Percentiles rank a stretch among this genome's conserved stretches.
Conservation (phyloP, 495 filamentous ascomycete species). For the Lophiotrema nucula region DNA sequence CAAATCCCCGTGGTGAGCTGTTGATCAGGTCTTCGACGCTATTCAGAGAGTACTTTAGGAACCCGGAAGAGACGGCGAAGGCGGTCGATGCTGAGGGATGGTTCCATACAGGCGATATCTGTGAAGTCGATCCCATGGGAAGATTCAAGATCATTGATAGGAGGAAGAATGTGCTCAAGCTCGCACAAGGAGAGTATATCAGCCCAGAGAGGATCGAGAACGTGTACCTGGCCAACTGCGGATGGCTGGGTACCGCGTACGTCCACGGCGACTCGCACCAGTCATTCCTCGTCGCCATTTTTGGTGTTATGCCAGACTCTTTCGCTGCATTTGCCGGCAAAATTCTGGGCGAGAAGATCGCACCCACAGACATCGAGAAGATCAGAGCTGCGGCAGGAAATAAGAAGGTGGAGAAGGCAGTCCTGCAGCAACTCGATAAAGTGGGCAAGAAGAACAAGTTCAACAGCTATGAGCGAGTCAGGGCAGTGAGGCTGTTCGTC, state of each 20-base stretch:
- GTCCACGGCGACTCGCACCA: slow-evolving; percentile 90
- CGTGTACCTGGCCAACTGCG: slow-evolving; percentile 77
- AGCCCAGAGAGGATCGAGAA: slow-evolving; percentile 97
- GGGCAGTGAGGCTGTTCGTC: slow-evolving; percentile 68
- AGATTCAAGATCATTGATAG: slow-evolving; percentile 93
- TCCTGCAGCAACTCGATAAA: slow-evolving; percentile 75
- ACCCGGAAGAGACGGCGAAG: slow-evolving; percentile 80
- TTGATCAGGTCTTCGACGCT: slow-evolving; percentile 74
- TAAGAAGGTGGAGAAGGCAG: slow-evolving; percentile 65
- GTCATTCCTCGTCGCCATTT: slow-evolving; percentile 79
- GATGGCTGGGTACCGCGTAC: slow-evolving; percentile 73
- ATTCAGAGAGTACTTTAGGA: slow-evolving; percentile 85
- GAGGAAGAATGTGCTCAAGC: slow-evolving; percentile 96
- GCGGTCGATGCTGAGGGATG: slow-evolving; percentile 84
- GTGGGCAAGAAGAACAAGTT: slow-evolving; percentile 84
- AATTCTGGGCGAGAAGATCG: slow-evolving; percentile 64
- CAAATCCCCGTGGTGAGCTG: slow-evolving; percentile 89
- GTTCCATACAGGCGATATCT: slow-evolving; percentile 96
- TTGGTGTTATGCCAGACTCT: slow-evolving; percentile 76
- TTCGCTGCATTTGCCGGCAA: slow-evolving; percentile 79
- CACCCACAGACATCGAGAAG: slow-evolving; percentile 59
- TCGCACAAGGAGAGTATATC: slow-evolving; percentile 97
- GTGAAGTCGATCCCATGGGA: slow-evolving; percentile 74
- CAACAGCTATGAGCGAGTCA: slow-evolving; percentile 83
- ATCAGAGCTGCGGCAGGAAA: slow-evolving; percentile 66